These are phyloP conservation scores for Diophrys sp. DNA, from an alignment of 73 alveolate species.

Conservation along the genomic window DNA sequence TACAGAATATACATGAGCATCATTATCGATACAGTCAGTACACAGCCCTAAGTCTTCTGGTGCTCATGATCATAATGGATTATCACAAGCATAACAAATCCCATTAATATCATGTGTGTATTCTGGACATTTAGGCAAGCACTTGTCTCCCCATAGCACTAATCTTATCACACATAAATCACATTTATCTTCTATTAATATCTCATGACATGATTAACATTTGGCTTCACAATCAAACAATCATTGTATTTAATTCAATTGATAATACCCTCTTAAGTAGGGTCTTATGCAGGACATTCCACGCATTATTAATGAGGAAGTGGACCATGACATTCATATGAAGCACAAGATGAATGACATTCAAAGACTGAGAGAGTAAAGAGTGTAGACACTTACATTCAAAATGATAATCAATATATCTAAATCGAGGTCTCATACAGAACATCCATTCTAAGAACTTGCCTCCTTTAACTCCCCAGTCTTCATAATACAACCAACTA, in stretches of 20 bases:
- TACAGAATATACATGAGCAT: not conserved
- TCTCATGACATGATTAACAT: not conserved
- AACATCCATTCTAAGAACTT: not conserved
- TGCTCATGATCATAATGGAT: not conserved
- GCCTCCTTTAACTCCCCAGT: not conserved
- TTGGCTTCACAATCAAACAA: constrained; percentile 2
- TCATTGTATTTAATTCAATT: not conserved
- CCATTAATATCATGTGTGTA: not conserved
- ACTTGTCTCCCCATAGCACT: not conserved
- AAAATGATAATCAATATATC: not conserved
- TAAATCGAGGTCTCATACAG: not conserved
- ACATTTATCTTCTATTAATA: not conserved
- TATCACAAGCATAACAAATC: not conserved
- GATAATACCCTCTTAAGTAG: not conserved
- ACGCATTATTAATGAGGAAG: not conserved
- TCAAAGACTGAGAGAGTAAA: not conserved
- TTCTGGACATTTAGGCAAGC: not conserved
- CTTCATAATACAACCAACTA: not conserved
- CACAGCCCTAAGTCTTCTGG: not conserved
- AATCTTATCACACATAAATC: not conserved
- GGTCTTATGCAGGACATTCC: not conserved
- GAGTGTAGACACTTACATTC: not conserved
- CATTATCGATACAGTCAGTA: not conserved
- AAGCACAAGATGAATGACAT: not conserved
- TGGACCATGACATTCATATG: not conserved